phyloP scores from a whole-genome alignment of 768 basidiomycete species.

The button mushroom (Agaricus bisporus) region DNA sequence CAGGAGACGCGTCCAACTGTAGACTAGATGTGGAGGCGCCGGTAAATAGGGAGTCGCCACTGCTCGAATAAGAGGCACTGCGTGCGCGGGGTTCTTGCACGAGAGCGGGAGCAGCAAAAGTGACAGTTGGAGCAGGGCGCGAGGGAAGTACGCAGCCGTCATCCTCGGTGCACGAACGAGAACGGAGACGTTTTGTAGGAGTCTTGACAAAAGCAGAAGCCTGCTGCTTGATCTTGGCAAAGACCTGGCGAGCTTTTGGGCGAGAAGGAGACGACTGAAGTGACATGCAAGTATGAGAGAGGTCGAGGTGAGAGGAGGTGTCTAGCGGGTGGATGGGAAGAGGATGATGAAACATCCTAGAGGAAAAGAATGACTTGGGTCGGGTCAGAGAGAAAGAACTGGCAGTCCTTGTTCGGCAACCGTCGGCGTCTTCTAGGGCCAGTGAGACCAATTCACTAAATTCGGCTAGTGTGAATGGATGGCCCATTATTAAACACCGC shows the following conservation, averaged over 20 bases:
- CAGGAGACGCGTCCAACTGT: neutral
- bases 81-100: constrained; percentile 1
- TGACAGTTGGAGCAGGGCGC: constrained; percentile 1
- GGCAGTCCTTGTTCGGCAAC: neutral
- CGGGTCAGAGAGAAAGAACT: neutral
- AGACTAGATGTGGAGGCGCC: neutral
- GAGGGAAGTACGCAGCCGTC: neutral
- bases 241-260: constrained; percentile 5
- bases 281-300: constrained; percentile 1
- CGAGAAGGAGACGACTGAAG: neutral
- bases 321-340: constrained; percentile 3
- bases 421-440: constrained; percentile 3
- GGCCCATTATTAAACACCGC: neutral
- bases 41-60: neutral
- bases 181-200: neutral
- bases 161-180: constrained; percentile 2
- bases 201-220: constrained; percentile 12
- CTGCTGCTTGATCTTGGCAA: constrained; percentile 10
- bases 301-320: constrained; percentile 1
- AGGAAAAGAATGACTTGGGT: constrained; percentile 6
- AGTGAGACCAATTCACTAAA: constrained; percentile 5
- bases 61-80: neutral
- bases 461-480: constrained; percentile 8
- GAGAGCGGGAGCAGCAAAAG: neutral
- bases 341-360: neutral